Evolutionary conservation across 257 asterid species (phyloP), one percentile per base, ranked within the genome.

Genomic region (Prunella vulgaris): DNA sequence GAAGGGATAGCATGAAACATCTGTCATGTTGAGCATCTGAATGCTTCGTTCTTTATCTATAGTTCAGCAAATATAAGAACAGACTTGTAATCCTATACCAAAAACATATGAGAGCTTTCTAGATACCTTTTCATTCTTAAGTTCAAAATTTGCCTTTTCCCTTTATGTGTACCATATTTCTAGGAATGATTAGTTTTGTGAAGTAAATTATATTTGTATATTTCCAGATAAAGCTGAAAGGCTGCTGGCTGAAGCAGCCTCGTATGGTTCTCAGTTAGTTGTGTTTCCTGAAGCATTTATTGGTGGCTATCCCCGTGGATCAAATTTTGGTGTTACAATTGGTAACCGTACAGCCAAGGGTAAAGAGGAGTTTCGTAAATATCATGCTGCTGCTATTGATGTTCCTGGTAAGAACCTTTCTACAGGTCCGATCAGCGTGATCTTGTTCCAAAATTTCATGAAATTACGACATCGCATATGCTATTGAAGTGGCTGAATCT

Each of bases 301-400:
- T 3, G 99, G 99, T 70, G 99, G 99, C 60, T 93, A 93, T 77
- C 99, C 99, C 7, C 96, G 99, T 33, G 97, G 99, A 32, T 90
- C 96, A 54, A 83, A 70, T 67, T 93, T 88, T 64, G 99, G 99
- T 61, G 96, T 84, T 53, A 70, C 90, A 4, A 88, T 93, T 57
- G 99, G 99, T 44, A 88, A 83, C 64, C 99, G 96, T 22, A 81
- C 97, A 7, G 81, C 90, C 70, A 88, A 93, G 88, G 99, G 99
- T 15, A 88, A 79, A 80, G 99, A 90, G 76, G 99, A 93, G 17
- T 93, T 93, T 60, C 84, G 93, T 5, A 93, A 84, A 70, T 93
- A 90, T 77, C 96, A 86, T 60, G 91, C 96, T 77, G 74, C 99
- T 22, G 99, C 96, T 48, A 90, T 93, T 72, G 95, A 88, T 77